phyloP scores from a whole-genome alignment of 352 stramenopile species.

The Phytophthora aleatoria region DNA sequence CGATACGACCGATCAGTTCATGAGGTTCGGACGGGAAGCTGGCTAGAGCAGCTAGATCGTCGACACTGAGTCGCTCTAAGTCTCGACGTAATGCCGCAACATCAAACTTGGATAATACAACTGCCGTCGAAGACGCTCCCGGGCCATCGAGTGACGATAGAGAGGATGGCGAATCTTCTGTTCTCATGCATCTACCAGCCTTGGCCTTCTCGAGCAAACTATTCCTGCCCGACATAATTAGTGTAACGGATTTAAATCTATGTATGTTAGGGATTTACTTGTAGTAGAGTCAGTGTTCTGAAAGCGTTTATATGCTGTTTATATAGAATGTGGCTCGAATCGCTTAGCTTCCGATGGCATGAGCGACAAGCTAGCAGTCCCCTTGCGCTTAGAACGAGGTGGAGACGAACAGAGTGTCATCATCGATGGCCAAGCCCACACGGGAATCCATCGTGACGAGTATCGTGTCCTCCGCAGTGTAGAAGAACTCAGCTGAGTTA shows the following conservation, averaged over 20 bases:
- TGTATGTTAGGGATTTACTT: no score
- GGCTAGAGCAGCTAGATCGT: slow-evolving; percentile 51
- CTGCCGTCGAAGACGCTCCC: not conserved
- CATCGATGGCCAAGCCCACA: slow-evolving; percentile 55
- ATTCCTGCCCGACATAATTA: slow-evolving; percentile 7
- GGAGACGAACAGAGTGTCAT: slow-evolving; percentile 62
- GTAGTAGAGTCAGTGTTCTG: not conserved
- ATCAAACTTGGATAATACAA: slow-evolving; percentile 19
- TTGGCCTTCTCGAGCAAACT: not conserved
- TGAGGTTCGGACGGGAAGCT: slow-evolving; percentile 50
- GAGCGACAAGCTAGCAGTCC: not conserved
- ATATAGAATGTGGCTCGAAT: slow-evolving; percentile 23
- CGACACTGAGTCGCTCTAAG: slow-evolving; percentile 37
- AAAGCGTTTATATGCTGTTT: slow-evolving; percentile 20
- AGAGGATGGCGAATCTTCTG: slow-evolving; percentile 8
- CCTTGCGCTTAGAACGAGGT: slow-evolving; percentile 39
- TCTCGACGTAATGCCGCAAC: slow-evolving; percentile 23
- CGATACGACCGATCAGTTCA: slow-evolving; percentile 40
- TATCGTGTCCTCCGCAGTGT: slow-evolving; percentile 31
- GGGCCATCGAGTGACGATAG: slow-evolving; percentile 3
- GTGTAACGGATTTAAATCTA: not conserved
- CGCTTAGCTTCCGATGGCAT: slow-evolving; percentile 32
- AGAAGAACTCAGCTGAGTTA: slow-evolving; percentile 39
- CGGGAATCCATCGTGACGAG: slow-evolving; percentile 63
- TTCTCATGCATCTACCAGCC: slow-evolving; percentile 32